Conservation (phyloP, 2,329 filamentous ascomycete species). For the Zasmidium citrigriseum region DNA sequence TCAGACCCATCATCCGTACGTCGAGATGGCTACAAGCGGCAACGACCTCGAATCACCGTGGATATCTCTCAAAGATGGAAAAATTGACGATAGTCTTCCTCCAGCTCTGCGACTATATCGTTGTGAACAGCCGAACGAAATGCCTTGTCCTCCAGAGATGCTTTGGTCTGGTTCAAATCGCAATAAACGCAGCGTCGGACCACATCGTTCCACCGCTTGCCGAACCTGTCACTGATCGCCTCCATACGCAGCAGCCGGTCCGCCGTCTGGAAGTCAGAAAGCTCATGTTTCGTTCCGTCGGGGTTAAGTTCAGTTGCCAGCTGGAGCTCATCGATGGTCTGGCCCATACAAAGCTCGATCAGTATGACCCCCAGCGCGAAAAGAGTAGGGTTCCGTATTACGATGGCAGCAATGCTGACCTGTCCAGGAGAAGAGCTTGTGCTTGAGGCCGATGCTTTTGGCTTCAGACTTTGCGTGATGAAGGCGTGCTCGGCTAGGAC, state of each 20-base stretch:
- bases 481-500: conserved; percentile 17
- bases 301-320: conserved; percentile 20
- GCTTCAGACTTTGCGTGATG: conserved; percentile 13
- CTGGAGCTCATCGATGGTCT: conserved; percentile 27
- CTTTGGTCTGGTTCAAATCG: conserved; percentile 31
- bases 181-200: conserved; percentile 36
- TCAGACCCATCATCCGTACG: too few relatives aligned
- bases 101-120: conserved; percentile 32
- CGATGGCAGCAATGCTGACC: background rate
- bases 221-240: conserved; percentile 29
- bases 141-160: conserved; percentile 28
- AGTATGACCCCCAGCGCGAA: conserved; percentile 38
- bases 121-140: conserved; percentile 36
- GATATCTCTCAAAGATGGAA: background rate
- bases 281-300: conserved; percentile 14
- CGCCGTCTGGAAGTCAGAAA: conserved; percentile 27
- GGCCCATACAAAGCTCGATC: conserved; percentile 37
- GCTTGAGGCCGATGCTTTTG: background rate
- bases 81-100: conserved; percentile 21
- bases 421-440: background rate
- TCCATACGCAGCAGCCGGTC: conserved; percentile 28
- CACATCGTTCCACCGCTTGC: conserved; percentile 33
- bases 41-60: too few relatives aligned
- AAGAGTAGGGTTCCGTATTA: conserved; percentile 35
- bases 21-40: too few relatives aligned